phyloP scores from a whole-genome alignment of 139 green algal genomes.

The Closterium sp. region DNA sequence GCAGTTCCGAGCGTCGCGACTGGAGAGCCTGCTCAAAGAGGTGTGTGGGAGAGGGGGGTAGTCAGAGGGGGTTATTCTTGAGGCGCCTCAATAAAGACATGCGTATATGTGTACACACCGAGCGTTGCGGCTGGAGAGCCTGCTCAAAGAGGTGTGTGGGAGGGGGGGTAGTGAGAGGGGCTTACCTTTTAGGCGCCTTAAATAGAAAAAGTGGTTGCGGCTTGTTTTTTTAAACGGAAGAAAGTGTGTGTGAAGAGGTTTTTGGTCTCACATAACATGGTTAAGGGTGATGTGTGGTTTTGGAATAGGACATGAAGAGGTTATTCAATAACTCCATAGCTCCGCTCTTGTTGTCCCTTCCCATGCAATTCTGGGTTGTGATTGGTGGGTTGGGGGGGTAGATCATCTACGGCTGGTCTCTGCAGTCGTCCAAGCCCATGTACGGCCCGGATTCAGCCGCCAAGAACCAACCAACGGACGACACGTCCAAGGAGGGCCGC shows the following conservation, averaged over 20 bases:
- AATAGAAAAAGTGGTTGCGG: too few species aligned
- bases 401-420: not conserved
- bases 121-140: not conserved
- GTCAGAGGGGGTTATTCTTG: not conserved
- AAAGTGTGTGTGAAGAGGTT: not conserved
- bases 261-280: too few species aligned
- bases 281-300: not conserved
- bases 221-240: too few species aligned
- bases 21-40: conserved; percentile 27
- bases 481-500: not conserved
- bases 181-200: too few species aligned
- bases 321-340: not conserved
- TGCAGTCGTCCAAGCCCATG: conserved; percentile 33
- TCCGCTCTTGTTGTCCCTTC: not conserved
- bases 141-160: not conserved
- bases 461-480: not conserved
- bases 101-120: too few species aligned
- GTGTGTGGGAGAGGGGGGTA: too few species aligned
- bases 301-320: not conserved
- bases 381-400: not conserved
- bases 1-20: too few species aligned
- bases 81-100: too few species aligned
- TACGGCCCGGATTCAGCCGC: not conserved
- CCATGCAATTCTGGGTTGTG: not conserved
- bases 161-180: not conserved